Conservation (phyloP, 2,329 filamentous ascomycete species). For the Bipolaris zeicola region DNA sequence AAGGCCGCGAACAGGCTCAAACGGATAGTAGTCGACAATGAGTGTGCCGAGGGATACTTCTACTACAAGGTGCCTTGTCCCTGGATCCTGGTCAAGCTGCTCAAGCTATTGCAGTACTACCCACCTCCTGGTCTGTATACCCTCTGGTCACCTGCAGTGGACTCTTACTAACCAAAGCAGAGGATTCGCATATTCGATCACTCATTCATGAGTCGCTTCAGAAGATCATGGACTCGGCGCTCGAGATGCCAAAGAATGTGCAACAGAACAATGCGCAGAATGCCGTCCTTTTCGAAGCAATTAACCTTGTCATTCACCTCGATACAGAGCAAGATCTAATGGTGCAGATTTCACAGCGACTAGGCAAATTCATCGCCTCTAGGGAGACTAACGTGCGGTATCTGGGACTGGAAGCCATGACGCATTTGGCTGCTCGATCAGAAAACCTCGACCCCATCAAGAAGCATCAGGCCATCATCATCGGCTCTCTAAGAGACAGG, state of each 20-base stretch:
- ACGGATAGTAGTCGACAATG: conserved; percentile 86
- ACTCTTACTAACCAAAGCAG: conserved; percentile 55
- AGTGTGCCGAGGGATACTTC: conserved; percentile 88
- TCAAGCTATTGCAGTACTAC: conserved; percentile 93
- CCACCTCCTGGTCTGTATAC: conserved; percentile 75
- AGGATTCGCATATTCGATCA: conserved; percentile 88
- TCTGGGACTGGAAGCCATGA: conserved; percentile 95
- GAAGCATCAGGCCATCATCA: conserved; percentile 94
- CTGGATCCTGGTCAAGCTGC: conserved; percentile 95
- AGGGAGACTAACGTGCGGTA: conserved; percentile 97
- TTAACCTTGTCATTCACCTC: conserved; percentile 96
- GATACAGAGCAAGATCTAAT: conserved; percentile 94
- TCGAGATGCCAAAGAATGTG: conserved; percentile 96
- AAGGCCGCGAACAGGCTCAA: conserved; percentile 91
- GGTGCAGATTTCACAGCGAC: conserved; percentile 88
- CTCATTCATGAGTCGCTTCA: conserved; percentile 92
- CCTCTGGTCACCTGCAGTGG: background rate
- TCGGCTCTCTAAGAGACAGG: conserved; percentile 89
- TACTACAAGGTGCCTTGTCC: conserved; percentile 99
- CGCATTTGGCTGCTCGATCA: conserved; percentile 89
- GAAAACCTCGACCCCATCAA: conserved; percentile 98
- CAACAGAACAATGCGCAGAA: conserved; percentile 99
- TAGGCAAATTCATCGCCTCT: conserved; percentile 96
- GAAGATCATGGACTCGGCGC: conserved; percentile 86
- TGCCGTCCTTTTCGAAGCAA: conserved; percentile 95